Conservation (phyloP, 352 stramenopile genomes). For the Thraustochytrium sp. region DNA sequence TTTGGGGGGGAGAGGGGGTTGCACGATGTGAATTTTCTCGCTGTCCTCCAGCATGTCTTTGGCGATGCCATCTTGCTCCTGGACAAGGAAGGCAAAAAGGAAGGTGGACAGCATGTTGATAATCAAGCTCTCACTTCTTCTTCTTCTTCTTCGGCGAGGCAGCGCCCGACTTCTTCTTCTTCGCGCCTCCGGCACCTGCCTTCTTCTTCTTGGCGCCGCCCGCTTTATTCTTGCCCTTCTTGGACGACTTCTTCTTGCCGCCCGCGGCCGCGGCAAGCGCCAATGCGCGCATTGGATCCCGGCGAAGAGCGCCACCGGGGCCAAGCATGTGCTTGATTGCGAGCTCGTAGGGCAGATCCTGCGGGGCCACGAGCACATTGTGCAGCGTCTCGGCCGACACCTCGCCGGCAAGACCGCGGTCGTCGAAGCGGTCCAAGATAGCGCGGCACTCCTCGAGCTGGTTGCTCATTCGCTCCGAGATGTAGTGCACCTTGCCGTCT, state of each 20-base stretch:
- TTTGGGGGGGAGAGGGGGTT: too few species aligned
- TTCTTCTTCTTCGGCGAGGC: neutral
- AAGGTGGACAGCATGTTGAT: too few species aligned
- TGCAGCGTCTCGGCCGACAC: neutral
- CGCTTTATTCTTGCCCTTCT: slow-evolving; percentile 19
- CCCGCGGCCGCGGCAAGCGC: neutral
- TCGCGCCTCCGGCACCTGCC: neutral
- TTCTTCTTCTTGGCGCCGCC: neutral
- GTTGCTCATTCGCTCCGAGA: neutral
- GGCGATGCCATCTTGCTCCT: too few species aligned
- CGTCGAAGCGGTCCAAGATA: slow-evolving; percentile 7
- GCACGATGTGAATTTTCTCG: too few species aligned
- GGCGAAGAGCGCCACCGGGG: neutral
- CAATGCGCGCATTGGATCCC: neutral
- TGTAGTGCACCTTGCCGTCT: neutral
- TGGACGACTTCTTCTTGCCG: neutral
- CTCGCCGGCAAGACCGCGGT: neutral
- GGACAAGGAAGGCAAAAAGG: too few species aligned
- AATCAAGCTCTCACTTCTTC: too few species aligned
- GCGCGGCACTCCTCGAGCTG: neutral
- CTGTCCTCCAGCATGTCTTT: too few species aligned
- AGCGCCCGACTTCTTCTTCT: slow-evolving; percentile 7
- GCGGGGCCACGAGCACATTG: neutral
- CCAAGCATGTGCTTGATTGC: neutral
- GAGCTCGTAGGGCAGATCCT: neutral